Evolutionary conservation across 306 rosid genomes (phyloP).

Genomic region (Geum urbanum): DNA sequence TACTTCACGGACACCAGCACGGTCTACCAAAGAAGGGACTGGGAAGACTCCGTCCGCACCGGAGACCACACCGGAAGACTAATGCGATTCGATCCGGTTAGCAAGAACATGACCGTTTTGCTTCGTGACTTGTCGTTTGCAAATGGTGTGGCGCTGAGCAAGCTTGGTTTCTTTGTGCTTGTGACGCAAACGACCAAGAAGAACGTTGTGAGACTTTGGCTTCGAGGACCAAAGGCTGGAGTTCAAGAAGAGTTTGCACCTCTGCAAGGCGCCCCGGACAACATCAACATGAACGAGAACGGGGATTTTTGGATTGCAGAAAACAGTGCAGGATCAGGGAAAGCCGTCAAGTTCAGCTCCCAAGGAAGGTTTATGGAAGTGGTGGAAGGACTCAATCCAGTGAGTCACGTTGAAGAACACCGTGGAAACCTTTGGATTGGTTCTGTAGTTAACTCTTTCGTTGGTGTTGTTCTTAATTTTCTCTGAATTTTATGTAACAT

Average conservation of each 20-base stretch:
- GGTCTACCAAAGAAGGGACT: conserved; percentile 40
- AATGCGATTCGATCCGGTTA: not conserved
- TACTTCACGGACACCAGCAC: not conserved
- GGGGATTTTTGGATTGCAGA: not conserved
- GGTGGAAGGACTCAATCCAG: not conserved
- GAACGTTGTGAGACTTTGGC: not conserved
- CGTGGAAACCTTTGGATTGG: not conserved
- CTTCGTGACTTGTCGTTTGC: not conserved
- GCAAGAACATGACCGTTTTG: not conserved
- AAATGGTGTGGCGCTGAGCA: not conserved
- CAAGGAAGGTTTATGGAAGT: not conserved
- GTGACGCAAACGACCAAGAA: not conserved
- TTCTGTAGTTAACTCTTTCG: not conserved
- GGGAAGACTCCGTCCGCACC: conserved; percentile 8
- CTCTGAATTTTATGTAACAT: not conserved
- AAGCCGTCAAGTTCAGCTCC: not conserved
- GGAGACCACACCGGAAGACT: conserved; percentile 52
- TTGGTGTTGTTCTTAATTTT: not conserved
- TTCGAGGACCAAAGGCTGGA: not conserved
- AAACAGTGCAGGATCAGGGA: not conserved
- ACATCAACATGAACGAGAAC: not conserved
- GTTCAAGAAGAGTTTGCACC: not conserved
- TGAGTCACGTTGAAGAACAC: not conserved
- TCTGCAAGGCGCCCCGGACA: not conserved
- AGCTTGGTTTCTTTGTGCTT: not conserved